phyloP scores from a whole-genome alignment of 148 eudicot genomes.

The Amaranthus palmeri region DNA sequence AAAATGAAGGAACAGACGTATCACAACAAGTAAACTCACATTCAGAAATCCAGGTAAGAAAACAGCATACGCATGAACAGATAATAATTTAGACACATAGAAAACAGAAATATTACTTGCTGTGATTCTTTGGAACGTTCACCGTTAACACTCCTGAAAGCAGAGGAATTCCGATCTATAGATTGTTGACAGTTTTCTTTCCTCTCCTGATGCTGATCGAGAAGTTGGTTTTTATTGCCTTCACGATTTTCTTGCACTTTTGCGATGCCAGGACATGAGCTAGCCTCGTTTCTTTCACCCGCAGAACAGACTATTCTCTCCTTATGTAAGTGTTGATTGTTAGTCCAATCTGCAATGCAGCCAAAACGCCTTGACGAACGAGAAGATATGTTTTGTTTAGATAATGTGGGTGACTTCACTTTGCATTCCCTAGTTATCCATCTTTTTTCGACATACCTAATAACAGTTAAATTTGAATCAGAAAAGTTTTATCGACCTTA shows the following conservation, averaged over 20 bases:
- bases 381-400: conserved; percentile 23
- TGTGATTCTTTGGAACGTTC: conserved; percentile 18
- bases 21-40: neutral
- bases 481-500: neutral
- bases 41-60: neutral
- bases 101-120: conserved; percentile 24
- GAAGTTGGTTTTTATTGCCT: conserved; percentile 2
- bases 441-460: conserved; percentile 54
- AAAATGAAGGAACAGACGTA: neutral
- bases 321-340: conserved; percentile 18
- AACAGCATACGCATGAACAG: neutral
- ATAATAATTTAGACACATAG: neutral
- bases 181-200: conserved; percentile 23
- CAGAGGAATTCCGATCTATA: conserved; percentile 2
- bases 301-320: conserved; percentile 19
- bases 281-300: conserved; percentile 19
- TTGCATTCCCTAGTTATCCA: conserved; percentile 53
- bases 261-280: conserved; percentile 1
- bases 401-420: conserved; percentile 16
- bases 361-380: conserved; percentile 18
- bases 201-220: conserved; percentile 10
- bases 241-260: conserved; percentile 10
- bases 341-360: conserved; percentile 21
- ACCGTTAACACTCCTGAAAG: conserved; percentile 7
- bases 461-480: neutral